Base-by-base conservation (phyloP, 2,329 filamentous ascomycete genomes). In the Fusarium incarnatum region DNA sequence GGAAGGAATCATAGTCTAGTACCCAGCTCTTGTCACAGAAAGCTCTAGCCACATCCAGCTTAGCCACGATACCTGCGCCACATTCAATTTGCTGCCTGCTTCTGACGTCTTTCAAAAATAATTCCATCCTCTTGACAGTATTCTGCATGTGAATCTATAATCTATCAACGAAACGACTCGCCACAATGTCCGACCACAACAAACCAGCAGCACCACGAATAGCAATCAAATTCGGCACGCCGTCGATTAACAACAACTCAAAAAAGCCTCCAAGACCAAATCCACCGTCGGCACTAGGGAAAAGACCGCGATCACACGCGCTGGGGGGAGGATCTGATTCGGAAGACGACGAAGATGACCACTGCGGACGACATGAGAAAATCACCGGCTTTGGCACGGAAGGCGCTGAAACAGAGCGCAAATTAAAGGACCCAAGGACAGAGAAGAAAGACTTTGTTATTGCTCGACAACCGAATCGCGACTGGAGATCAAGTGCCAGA, bases 401-500 rank as follows among this genome's bases (percentile, higher is more conserved):
- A 15, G 79, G 79, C 12, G 79, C 79, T 16, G 80, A 81, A 67
- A 79, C 70, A 81, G 86, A 77, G 66, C 77, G 68, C 70, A 78
- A 68, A 77, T 81, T 45, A 63, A 78, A 73, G 25, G 66, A 70
- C 11, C 13, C 60, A 22, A 71, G 65, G 50, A 68, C 69, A n/a
- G 68, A 72, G 34, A 78, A 78, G 64, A 79, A 77, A 64, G 72
- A 83, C 10, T 81, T 88, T 46, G 81, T 92, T 20, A 93, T 93
- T 69, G 81, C 83, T 30, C 81, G 81, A 41, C 83, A 86, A 73
- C 80, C 82, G 68, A 92, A 92, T 78, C 83, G 85, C 56, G 87
- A 92, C 80, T 91, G 89, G 89, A 83, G 85, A 73, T 83, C 84
- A 61, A 87, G 89, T 60, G 80, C 81, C 66, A 83, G 82, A 67